These are phyloP conservation scores for Henckelia pumila DNA, from an alignment of 257 asterid genomes.

Conservation along the genomic window DNA sequence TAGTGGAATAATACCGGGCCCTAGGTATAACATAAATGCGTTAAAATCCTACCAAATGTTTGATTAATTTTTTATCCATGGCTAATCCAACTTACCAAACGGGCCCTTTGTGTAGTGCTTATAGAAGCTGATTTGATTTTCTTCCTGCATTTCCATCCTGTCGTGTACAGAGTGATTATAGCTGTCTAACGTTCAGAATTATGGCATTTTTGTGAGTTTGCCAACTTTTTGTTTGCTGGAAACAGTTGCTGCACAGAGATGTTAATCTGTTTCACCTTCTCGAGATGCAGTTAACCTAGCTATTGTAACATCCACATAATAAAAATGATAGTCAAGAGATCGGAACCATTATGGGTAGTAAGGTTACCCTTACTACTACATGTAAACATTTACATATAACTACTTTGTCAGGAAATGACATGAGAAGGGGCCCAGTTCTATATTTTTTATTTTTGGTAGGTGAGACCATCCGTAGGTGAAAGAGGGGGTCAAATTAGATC, in stretches of 20 bases:
- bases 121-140: background rate
- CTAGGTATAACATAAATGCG: no score
- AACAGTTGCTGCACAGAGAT: background rate
- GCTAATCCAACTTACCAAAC: no score
- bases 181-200: background rate
- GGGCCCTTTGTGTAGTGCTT: background rate
- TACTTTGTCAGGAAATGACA: background rate
- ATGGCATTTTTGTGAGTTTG: background rate
- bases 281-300: background rate
- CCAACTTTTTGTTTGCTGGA: background rate
- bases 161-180: background rate
- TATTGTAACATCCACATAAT: no score
- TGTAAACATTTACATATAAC: background rate
- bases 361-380: background rate
- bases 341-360: background rate
- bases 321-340: background rate
- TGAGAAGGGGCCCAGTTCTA: background rate
- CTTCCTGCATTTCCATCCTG: background rate
- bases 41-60: no score
- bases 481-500: background rate
- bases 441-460: no score
- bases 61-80: no score
- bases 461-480: background rate
- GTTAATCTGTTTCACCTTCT: background rate
- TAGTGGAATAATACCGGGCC: no score